A percentile compares a stretch with the other conserved stretches of the same genome.
Evolutionary conservation across 495 filamentous ascomycete species (phyloP).

Genomic region (Neurospora sp.): DNA sequence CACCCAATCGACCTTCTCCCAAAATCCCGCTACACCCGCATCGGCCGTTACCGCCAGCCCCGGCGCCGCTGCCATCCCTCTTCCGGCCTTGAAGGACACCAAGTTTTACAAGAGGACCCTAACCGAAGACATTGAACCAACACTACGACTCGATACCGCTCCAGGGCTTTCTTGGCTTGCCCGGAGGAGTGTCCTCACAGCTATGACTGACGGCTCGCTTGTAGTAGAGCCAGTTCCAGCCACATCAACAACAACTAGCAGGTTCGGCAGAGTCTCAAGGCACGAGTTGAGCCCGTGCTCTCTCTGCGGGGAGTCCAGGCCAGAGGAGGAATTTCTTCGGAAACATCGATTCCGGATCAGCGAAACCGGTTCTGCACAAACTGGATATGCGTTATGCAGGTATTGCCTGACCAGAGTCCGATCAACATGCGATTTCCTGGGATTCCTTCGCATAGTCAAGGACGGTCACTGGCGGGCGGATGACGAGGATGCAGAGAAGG

Average conservation of each 20-base stretch:
- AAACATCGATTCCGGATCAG: conserved; percentile 84
- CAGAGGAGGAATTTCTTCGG: conserved; percentile 56
- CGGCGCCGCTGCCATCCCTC: conserved; percentile 11
- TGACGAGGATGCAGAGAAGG: conserved; percentile 62
- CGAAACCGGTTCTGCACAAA: conserved; percentile 73
- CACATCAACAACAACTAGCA: conserved; percentile 22
- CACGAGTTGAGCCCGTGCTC: conserved; percentile 63
- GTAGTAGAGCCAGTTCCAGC: conserved; percentile 79
- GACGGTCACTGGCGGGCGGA: conserved; percentile 83
- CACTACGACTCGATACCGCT: conserved; percentile 75
- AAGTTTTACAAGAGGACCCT: conserved; percentile 87
- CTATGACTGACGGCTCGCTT: conserved; percentile 77
- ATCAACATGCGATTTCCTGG: conserved; percentile 82
- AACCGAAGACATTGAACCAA: conserved; percentile 89
- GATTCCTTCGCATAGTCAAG: conserved; percentile 78
- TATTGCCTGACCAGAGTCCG: conserved; percentile 81
- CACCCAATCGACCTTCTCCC: conserved; percentile 34
- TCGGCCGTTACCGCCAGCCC: conserved; percentile 35
- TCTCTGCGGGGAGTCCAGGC: conserved; percentile 76
- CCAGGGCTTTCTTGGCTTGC: conserved; percentile 91
- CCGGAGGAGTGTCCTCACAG: conserved; percentile 67
- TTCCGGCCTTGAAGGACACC: conserved; percentile 64
- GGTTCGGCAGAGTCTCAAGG: conserved; percentile 41
- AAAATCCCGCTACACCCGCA: conserved; percentile 42
- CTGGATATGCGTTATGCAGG: conserved; percentile 74